These are phyloP conservation scores for Fagopyrum homotropicum DNA, from an alignment of 148 eudicot genomes.

Conservation along the genomic window DNA sequence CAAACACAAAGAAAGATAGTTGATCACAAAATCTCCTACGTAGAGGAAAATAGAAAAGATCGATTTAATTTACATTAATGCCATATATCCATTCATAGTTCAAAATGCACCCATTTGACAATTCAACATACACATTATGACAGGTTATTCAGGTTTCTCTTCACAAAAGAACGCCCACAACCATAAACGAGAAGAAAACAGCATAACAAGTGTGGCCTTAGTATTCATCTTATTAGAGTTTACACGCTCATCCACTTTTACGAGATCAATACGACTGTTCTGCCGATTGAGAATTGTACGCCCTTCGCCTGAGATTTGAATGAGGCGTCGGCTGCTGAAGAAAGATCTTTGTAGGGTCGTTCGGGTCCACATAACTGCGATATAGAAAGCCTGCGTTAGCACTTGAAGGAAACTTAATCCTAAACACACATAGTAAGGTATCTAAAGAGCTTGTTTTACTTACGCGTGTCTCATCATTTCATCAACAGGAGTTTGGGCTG, in stretches of 20 bases:
- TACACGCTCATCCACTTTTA: not conserved
- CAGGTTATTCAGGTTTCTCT: too few relatives aligned
- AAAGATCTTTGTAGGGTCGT: conserved; percentile 85
- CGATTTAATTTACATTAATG: too few relatives aligned
- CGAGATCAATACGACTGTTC: conserved; percentile 17
- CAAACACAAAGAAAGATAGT: too few relatives aligned
- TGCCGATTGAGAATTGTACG: conserved; percentile 49
- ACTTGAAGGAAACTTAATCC: not conserved
- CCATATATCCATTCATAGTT: too few relatives aligned
- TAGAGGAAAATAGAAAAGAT: too few relatives aligned
- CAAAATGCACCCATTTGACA: too few relatives aligned
- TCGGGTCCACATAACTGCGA: conserved; percentile 89
- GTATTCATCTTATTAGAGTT: not conserved
- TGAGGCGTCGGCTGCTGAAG: conserved; percentile 89
- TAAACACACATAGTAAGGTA: too few relatives aligned
- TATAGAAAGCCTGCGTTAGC: not conserved
- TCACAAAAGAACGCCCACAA: too few relatives aligned
- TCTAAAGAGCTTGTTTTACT: conserved; percentile 19
- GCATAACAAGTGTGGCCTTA: not conserved
- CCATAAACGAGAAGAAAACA: not conserved
- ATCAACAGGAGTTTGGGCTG: conserved; percentile 92
- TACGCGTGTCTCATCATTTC: conserved; percentile 99
- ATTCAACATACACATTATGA: too few relatives aligned
- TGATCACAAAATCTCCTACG: too few relatives aligned
- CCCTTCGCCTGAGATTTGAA: conserved; percentile 77